A percentile compares a stretch with the other conserved stretches of the same genome.
Evolutionary conservation across 1,284 basidiomycete genomes (phyloP).

Genomic region (Somion occarium): DNA sequence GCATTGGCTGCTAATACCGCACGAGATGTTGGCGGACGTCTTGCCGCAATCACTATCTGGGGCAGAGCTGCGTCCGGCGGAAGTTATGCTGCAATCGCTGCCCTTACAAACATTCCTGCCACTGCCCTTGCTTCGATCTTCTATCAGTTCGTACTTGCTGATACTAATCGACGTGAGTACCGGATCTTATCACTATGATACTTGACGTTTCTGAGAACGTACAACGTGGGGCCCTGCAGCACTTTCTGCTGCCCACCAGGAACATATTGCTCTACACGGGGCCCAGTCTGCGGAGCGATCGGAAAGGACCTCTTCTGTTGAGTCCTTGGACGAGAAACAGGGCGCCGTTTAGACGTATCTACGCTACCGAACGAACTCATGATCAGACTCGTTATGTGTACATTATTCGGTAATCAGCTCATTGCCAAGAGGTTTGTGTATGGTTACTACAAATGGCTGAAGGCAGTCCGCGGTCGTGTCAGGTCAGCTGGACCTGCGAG

Average conservation of each 20-base stretch:
- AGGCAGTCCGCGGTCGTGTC: not conserved
- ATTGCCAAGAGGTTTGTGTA: not conserved
- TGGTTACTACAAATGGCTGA: too few species aligned
- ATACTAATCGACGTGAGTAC: slow-evolving; percentile 43
- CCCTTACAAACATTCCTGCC: slow-evolving; percentile 62
- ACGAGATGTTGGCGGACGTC: slow-evolving; percentile 59
- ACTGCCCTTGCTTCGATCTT: slow-evolving; percentile 45
- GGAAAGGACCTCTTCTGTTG: not conserved
- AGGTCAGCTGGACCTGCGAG: not conserved
- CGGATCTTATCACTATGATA: not conserved
- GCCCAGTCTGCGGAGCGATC: not conserved
- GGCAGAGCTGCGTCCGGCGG: slow-evolving; percentile 50
- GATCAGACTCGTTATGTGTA: not conserved
- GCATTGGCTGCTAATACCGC: slow-evolving; percentile 59
- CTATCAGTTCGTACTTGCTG: slow-evolving; percentile 51
- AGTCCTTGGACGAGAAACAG: not conserved
- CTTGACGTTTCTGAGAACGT: not conserved
- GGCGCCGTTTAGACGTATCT: not conserved
- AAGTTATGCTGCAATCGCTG: slow-evolving; percentile 55
- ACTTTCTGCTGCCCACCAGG: not conserved
- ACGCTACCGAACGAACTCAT: not conserved
- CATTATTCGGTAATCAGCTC: not conserved
- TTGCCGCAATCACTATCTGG: slow-evolving; percentile 58
- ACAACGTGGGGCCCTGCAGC: not conserved
- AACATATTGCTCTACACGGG: not conserved